phyloP scores from a whole-genome alignment of 2,329 filamentous ascomycete species.

The Xylariaceae sp. region DNA sequence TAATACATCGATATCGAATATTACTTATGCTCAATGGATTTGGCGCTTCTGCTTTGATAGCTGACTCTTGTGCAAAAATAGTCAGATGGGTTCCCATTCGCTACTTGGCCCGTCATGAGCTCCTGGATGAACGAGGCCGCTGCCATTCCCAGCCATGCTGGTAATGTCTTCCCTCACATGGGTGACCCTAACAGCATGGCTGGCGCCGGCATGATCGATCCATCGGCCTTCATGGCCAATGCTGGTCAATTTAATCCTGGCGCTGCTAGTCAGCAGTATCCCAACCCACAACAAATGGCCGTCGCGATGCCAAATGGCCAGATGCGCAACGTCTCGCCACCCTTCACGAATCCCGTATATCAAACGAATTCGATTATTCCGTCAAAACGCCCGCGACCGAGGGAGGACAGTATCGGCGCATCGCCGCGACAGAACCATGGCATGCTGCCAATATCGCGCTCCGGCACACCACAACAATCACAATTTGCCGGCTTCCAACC shows the following conservation, averaged over 20 bases:
- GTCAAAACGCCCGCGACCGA: constrained; percentile 76
- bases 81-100: constrained; percentile 45
- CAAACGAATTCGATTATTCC: constrained; percentile 82
- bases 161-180: constrained; percentile 61
- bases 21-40: constrained; percentile 40
- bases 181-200: constrained; percentile 53
- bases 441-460: constrained; percentile 75
- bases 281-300: constrained; percentile 53
- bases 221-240: constrained; percentile 58
- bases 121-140: constrained; percentile 66
- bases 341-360: constrained; percentile 72
- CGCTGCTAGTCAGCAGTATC: constrained; percentile 46
- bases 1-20: constrained; percentile 37
- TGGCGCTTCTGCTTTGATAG: constrained; percentile 35
- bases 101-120: constrained; percentile 56
- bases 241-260: constrained; percentile 54
- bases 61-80: constrained; percentile 39
- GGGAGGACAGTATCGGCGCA: constrained; percentile 77
- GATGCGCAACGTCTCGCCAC: constrained; percentile 76
- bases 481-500: constrained; percentile 66
- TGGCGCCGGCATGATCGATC: constrained; percentile 57
- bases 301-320: constrained; percentile 70
- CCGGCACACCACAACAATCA: constrained; percentile 82
- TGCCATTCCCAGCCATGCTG: constrained; percentile 63
- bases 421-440: constrained; percentile 72